These are phyloP conservation scores for Rhamnella rubrinervis DNA, from an alignment of 331 rosid genomes.

Conservation along the genomic window DNA sequence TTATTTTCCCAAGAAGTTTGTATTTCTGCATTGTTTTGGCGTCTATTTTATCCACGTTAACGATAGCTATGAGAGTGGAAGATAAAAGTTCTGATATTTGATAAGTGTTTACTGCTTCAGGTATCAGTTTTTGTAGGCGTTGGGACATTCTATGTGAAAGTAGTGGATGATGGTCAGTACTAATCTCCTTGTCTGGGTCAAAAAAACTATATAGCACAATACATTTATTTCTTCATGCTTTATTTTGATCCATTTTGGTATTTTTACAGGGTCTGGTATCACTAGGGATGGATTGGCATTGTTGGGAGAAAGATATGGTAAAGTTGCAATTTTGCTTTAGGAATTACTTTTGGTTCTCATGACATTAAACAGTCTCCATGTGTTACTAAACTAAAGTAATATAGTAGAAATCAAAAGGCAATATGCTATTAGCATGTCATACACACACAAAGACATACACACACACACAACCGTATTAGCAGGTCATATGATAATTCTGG, in stretches of 20 bases:
- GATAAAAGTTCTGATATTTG: conserved; percentile 9
- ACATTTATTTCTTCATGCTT: neutral
- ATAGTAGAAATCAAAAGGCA: neutral
- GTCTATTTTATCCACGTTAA: no score
- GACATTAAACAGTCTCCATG: neutral
- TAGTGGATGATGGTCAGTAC: conserved; percentile 71
- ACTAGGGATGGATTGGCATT: conserved; percentile 76
- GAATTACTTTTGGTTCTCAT: neutral
- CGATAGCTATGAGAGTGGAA: neutral
- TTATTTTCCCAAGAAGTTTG: no score
- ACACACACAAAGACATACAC: no score
- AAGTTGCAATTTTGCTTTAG: conserved; percentile 4
- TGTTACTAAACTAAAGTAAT: neutral
- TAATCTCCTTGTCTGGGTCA: conserved; percentile 7
- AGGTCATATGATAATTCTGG: conserved; percentile 14
- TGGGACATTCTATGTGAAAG: conserved; percentile 65
- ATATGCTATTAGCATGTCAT: no score
- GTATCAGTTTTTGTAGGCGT: conserved; percentile 58
- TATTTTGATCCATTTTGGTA: conserved; percentile 5
- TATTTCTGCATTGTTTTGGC: no score
- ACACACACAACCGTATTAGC: neutral
- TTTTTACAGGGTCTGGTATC: conserved; percentile 69
- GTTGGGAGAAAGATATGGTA: conserved; percentile 91
- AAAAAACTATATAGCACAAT: neutral
- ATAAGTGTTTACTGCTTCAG: conserved; percentile 35